Evolutionary conservation across 2,329 filamentous ascomycete genomes (phyloP).

Genomic region (Pseudogymnoascus sp.): DNA sequence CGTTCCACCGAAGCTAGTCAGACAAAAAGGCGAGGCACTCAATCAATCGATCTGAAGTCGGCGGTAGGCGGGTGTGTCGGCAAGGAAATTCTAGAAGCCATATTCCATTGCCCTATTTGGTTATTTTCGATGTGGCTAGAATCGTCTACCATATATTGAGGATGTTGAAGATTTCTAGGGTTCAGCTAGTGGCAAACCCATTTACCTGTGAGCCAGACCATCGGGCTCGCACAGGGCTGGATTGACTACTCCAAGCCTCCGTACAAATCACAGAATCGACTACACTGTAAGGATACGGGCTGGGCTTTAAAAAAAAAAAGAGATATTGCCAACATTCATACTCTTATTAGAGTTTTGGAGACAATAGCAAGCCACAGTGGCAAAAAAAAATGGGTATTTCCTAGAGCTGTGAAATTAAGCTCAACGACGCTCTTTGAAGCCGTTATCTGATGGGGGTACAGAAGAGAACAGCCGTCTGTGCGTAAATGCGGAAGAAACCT

Average conservation of each 20-base stretch:
- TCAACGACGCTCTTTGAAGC: not conserved
- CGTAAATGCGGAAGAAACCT: not conserved
- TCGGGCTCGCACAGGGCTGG: not conserved
- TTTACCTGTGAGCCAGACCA: not conserved
- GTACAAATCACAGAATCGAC: not conserved
- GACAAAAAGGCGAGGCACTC: too few relatives aligned
- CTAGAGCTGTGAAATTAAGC: not conserved
- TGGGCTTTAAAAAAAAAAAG: not conserved
- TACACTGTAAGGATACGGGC: not conserved
- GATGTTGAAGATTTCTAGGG: not conserved
- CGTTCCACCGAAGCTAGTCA: not conserved
- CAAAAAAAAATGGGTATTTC: conserved; percentile 2
- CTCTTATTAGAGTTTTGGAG: not conserved
- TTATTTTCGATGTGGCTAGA: not conserved
- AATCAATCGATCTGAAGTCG: not conserved
- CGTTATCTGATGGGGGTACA: not conserved
- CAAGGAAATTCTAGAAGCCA: not conserved
- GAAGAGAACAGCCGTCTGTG: not conserved
- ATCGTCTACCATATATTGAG: not conserved
- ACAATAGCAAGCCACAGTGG: not conserved
- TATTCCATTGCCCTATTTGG: not conserved
- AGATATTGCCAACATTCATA: not conserved
- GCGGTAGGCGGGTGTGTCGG: not conserved
- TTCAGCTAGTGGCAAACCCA: not conserved
- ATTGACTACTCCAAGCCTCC: not conserved